Conservation (phyloP, 768 basidiomycete species). For the Leucocoprinus sp. region DNA sequence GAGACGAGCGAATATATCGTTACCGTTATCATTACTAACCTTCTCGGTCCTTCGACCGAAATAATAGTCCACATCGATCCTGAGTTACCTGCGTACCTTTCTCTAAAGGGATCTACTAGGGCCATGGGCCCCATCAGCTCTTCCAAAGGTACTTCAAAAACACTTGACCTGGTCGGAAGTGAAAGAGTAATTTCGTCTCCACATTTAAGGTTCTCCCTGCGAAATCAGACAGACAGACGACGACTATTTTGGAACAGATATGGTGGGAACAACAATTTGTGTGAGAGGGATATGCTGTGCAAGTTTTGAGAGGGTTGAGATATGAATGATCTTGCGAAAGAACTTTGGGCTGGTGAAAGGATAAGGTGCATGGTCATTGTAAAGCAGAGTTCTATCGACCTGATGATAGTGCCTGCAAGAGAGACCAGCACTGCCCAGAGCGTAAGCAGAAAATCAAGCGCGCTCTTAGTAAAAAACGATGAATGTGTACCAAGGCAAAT, state of each 20-base stretch:
- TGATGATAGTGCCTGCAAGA: constrained; percentile 80
- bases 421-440: constrained; percentile 70
- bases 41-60: no score
- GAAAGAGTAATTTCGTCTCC: constrained; percentile 67
- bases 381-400: constrained; percentile 31
- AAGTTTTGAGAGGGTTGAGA: constrained; percentile 69
- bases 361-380: not conserved
- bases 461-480: constrained; percentile 83
- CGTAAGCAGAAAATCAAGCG: constrained; percentile 17
- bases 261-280: constrained; percentile 78
- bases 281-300: constrained; percentile 74
- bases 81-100: no score
- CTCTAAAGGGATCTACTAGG: no score
- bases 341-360: constrained; percentile 69
- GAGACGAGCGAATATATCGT: constrained; percentile 94
- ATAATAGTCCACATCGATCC: no score
- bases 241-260: constrained; percentile 25
- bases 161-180: constrained; percentile 45
- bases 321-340: constrained; percentile 76
- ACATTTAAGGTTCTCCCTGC: constrained; percentile 74
- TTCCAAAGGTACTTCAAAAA: constrained; percentile 77
- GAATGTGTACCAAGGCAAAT: constrained; percentile 60
- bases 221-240: not conserved
- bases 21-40: no score
- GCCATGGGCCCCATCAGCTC: constrained; percentile 77